Evolutionary conservation across 2,329 filamentous ascomycete genomes (phyloP), one percentile per base, ranked within the genome.

Genomic region (Fusarium sp.): DNA sequence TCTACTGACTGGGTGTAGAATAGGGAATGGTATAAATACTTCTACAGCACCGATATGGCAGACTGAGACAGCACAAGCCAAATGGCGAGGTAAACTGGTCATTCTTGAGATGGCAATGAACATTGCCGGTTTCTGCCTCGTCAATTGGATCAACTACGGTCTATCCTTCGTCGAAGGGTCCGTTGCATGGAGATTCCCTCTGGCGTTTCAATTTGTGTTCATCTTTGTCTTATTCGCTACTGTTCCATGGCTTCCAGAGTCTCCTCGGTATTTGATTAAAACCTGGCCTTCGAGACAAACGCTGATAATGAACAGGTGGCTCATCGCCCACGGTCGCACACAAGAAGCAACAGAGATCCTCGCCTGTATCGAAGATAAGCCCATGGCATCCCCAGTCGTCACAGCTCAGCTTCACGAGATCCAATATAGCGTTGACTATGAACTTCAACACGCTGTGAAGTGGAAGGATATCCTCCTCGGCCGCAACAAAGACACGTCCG

Each of bases 181-280:
- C 28, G 64, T 82, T 44, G 77, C 82, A 60, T 85, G 84, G 84
- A 75, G 85, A 25, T 83, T 86, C 64, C 80, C 85, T 52, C 73
- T 87, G 3, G 84, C 83, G 1, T 82, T 86, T 64, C 84, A 87
- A 64, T 80, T 85, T 28, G 58, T 86, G 30, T 86, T 86, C 69
- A 81, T 80, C 42, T 63, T 81, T 10, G 40, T 81, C 19, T 75
- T 83, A 10, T 78, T 77, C 9, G 69, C 56, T 10, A 79, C 79
- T 0, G 76, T 82, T 6, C 77, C 81, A 11, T 77, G 79, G 77
- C 46, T 73, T 21, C 71, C 70, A 4, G 71, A 73, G 9, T 73
- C 71, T 16, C 71, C 66, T 0, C 56, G 69, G 69, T 16, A 33
- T 6, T 13, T 16, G 5, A 5, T 13, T 4, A 13, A 6, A 9